These are phyloP conservation scores for Vaccinium myrtillus DNA, from an alignment of 148 eudicot species.

Conservation along the genomic window DNA sequence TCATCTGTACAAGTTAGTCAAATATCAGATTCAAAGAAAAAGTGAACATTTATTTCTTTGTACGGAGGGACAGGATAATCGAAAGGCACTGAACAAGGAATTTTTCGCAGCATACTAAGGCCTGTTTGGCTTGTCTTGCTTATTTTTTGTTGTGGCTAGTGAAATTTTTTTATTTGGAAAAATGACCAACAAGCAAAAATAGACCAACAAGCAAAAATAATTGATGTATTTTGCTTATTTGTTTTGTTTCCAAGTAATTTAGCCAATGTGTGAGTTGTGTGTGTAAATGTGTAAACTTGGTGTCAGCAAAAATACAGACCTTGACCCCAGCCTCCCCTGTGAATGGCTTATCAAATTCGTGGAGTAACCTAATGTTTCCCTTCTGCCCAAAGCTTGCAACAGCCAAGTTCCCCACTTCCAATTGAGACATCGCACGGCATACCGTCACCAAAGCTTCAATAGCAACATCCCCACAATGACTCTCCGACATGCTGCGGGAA, in stretches of 20 bases:
- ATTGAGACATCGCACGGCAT: slow-evolving; percentile 93
- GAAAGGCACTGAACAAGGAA: neutral
- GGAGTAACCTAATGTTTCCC: slow-evolving; percentile 76
- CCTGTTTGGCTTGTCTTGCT: neutral
- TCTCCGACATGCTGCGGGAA: slow-evolving; percentile 95
- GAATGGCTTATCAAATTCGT: slow-evolving; percentile 84
- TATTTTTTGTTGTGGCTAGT: neutral
- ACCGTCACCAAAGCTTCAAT: slow-evolving; percentile 95
- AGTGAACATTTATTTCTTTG: too few relatives aligned
- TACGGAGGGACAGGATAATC: neutral
- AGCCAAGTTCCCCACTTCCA: slow-evolving; percentile 92
- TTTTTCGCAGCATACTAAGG: neutral
- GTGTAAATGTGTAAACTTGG: neutral
- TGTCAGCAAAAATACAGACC: slow-evolving; percentile 41
- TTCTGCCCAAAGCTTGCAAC: slow-evolving; percentile 90
- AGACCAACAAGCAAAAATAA: neutral
- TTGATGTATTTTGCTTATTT: neutral
- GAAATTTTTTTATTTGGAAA: neutral
- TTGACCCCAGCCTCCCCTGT: slow-evolving; percentile 84
- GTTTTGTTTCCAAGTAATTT: neutral
- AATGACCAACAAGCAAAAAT: too few relatives aligned
- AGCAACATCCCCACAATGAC: slow-evolving; percentile 83
- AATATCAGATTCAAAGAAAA: neutral
- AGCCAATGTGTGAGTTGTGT: neutral
- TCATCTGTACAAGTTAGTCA: slow-evolving; percentile 57